These are phyloP conservation scores for Curvularia hawaiiensis DNA, from an alignment of 2,329 filamentous ascomycete genomes.

Conservation along the genomic window DNA sequence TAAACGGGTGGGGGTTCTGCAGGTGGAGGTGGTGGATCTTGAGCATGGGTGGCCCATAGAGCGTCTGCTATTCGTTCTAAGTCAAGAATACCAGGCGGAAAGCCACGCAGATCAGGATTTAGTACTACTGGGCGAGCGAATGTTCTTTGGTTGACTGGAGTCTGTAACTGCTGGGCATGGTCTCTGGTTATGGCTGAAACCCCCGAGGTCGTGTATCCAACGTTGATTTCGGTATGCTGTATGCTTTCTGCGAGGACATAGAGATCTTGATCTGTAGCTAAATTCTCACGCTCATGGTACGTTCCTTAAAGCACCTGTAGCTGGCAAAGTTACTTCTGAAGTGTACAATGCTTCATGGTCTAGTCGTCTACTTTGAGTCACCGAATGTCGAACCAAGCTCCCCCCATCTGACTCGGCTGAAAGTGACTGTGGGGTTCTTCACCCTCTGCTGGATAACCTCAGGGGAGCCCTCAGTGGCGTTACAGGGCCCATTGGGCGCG, in stretches of 20 bases:
- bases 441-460: slow-evolving; percentile 53
- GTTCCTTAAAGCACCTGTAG: not conserved
- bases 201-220: not conserved
- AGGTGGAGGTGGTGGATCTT: not conserved
- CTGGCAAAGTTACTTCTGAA: not conserved
- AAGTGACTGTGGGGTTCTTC: slow-evolving; percentile 58
- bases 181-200: not conserved
- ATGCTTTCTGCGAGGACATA: not conserved
- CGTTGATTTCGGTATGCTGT: not conserved
- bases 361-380: not conserved
- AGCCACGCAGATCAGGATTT: not conserved
- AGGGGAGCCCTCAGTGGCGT: slow-evolving; percentile 59
- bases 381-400: slow-evolving; percentile 62
- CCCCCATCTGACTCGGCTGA: slow-evolving; percentile 64
- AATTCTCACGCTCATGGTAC: not conserved
- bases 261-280: not conserved
- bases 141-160: not conserved
- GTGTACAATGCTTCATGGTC: not conserved
- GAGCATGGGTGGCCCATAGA: not conserved
- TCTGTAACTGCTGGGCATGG: not conserved
- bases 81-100: not conserved
- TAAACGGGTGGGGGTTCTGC: slow-evolving; percentile 9
- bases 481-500: slow-evolving; percentile 59
- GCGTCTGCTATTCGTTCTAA: not conserved
- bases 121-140: not conserved